phyloP scores from a whole-genome alignment of 2,329 filamentous ascomycete genomes.

The Fusarium cicatricum region DNA sequence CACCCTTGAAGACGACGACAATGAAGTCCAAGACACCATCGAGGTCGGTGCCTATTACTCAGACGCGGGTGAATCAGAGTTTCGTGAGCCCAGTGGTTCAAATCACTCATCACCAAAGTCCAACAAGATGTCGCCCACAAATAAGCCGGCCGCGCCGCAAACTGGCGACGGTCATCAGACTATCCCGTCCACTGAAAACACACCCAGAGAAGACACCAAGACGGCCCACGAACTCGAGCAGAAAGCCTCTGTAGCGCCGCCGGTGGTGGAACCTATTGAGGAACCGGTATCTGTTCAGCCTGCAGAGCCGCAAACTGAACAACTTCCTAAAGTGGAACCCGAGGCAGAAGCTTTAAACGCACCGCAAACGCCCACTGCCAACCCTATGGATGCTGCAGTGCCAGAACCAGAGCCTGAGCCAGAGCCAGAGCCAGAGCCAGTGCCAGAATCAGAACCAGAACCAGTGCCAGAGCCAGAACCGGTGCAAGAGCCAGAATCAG shows the following conservation, averaged over 20 bases:
- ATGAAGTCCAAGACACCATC: slow-evolving; percentile 65
- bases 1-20: slow-evolving; percentile 50
- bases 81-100: slow-evolving; percentile 36
- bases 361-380: slow-evolving; percentile 9
- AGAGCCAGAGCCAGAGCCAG: not conserved
- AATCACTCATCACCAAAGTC: slow-evolving; percentile 43
- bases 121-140: slow-evolving; percentile 32
- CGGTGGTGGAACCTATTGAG: slow-evolving; percentile 26
- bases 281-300: slow-evolving; percentile 14
- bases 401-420: not conserved
- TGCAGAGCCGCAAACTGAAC: slow-evolving; percentile 29
- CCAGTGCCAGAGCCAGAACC: not conserved
- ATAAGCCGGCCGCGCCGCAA: slow-evolving; percentile 20
- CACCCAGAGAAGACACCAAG: slow-evolving; percentile 1
- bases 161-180: not conserved
- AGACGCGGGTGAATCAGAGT: slow-evolving; percentile 45
- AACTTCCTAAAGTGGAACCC: slow-evolving; percentile 34
- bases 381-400: slow-evolving; percentile 2
- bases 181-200: not conserved
- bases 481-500: not conserved
- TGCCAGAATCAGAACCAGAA: not conserved
- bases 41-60: slow-evolving; percentile 58
- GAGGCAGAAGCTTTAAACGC: slow-evolving; percentile 13
- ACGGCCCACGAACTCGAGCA: slow-evolving; percentile 9
- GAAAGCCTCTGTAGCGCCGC: slow-evolving; percentile 12